phyloP scores from a whole-genome alignment of 2,329 filamentous ascomycete genomes.

The Cladophialophora carrionii region DNA sequence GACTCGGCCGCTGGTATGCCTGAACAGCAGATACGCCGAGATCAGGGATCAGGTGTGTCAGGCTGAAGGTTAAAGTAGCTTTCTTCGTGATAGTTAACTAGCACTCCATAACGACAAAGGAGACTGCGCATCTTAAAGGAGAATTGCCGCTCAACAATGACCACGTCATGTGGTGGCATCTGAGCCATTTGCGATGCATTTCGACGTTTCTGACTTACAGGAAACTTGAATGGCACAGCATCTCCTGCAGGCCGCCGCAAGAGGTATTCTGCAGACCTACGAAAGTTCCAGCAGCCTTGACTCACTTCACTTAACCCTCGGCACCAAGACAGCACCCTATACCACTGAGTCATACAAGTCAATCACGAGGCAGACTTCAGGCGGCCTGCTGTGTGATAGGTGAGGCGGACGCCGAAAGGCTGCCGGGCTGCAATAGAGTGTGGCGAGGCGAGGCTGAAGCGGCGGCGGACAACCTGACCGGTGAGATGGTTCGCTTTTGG shows the following conservation, averaged over 20 bases:
- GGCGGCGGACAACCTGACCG: conserved; percentile 2
- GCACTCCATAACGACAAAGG: not conserved
- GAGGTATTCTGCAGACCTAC: not conserved
- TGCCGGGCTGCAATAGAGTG: conserved; percentile 1
- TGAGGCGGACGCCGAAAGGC: not conserved
- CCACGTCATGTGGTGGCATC: not conserved
- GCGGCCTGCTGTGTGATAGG: not conserved
- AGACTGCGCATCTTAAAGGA: not conserved
- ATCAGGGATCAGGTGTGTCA: not conserved
- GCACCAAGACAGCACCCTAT: not conserved
- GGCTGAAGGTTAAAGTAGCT: conserved; percentile 3
- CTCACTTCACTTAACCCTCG: not conserved
- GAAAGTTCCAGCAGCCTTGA: conserved; percentile 3
- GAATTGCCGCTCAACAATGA: not conserved
- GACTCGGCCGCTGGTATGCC: not conserved
- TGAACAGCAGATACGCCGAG: not conserved
- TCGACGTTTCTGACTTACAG: not conserved
- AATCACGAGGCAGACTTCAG: not conserved
- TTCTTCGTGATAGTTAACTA: not conserved
- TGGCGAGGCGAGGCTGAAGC: conserved; percentile 5
- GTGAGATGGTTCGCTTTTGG: not conserved
- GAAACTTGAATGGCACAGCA: conserved; percentile 5
- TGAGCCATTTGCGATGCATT: not conserved
- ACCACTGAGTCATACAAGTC: not conserved
- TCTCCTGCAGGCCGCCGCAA: not conserved